Percentiles rank a stretch among this genome's conserved stretches.
phyloP scores from a whole-genome alignment of 768 basidiomycete species.

The Dacryopinax spathularia region DNA sequence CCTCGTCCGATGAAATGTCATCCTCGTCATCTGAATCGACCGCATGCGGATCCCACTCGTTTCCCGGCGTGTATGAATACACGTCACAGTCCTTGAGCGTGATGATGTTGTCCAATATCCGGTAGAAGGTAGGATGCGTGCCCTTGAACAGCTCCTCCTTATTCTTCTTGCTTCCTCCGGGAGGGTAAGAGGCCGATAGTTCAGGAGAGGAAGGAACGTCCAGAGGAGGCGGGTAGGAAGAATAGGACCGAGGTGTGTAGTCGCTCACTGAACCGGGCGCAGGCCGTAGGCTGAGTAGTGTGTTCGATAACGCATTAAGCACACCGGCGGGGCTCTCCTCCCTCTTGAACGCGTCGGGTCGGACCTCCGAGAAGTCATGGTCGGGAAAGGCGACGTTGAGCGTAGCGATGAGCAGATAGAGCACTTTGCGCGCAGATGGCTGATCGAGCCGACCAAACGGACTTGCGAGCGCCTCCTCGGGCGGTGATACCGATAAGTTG shows the following conservation, averaged over 20 bases:
- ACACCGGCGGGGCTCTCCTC: constrained; percentile 54
- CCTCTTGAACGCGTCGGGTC: constrained; percentile 76
- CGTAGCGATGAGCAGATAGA: constrained; percentile 89
- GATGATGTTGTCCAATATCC: constrained; percentile 78
- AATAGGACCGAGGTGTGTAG: constrained; percentile 65
- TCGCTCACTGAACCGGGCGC: constrained; percentile 38
- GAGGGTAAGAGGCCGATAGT: constrained; percentile 7
- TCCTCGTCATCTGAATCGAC: constrained; percentile 25
- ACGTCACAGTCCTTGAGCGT: constrained; percentile 87
- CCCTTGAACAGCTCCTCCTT: constrained; percentile 30
- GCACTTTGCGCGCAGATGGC: constrained; percentile 67
- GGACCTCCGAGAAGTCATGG: constrained; percentile 88
- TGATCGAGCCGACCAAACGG: constrained; percentile 87
- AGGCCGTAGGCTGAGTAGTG: constrained; percentile 48
- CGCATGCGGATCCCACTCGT: constrained; percentile 87
- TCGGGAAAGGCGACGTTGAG: constrained; percentile 97
- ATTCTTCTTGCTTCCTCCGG: background rate
- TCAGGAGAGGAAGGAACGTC: constrained; percentile 8
- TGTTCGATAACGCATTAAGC: constrained; percentile 71
- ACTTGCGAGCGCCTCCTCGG: constrained; percentile 39
- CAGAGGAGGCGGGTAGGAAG: constrained; percentile 60
- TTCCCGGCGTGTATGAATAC: constrained; percentile 84
- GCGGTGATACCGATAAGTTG: constrained; percentile 47
- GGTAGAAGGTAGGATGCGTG: constrained; percentile 79
- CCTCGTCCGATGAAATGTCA: constrained; percentile 13